Conservation (phyloP, 208 protist genomes). For the Acanthamoeba castellanii region DNA sequence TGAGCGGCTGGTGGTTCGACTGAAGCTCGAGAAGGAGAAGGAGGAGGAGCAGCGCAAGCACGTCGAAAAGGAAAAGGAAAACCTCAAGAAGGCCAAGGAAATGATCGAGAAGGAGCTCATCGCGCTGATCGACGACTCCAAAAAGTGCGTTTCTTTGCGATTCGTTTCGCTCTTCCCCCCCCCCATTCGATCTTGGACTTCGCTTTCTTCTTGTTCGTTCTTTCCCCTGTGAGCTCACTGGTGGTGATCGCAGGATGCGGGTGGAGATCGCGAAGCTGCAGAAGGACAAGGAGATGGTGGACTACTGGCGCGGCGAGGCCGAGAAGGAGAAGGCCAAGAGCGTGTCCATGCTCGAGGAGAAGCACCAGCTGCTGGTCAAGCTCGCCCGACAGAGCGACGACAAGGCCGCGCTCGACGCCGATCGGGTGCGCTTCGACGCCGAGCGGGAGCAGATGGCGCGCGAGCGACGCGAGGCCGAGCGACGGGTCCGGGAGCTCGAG, state of each 20-base stretch:
- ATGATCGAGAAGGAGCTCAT: slow-evolving; percentile 74
- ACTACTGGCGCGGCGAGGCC: slow-evolving; percentile 29
- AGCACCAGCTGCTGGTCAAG: slow-evolving; percentile 48
- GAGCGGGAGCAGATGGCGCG: slow-evolving; percentile 46
- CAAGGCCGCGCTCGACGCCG: not conserved
- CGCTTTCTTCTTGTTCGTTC: not conserved
- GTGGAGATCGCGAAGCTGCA: slow-evolving; percentile 47
- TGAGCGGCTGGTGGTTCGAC: slow-evolving; percentile 44
- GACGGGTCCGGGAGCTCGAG: slow-evolving; percentile 10
- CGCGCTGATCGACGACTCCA: slow-evolving; percentile 39
- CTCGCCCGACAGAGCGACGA: not conserved
- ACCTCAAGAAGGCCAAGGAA: slow-evolving; percentile 68
- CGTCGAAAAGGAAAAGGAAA: slow-evolving; percentile 53
- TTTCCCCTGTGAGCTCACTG: not conserved
- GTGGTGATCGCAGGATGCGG: not conserved
- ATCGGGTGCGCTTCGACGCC: not conserved
- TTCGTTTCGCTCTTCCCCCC: no score
- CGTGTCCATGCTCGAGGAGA: slow-evolving; percentile 48
- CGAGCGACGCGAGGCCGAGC: slow-evolving; percentile 6
- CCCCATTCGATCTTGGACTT: not conserved
- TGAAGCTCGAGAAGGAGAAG: slow-evolving; percentile 35
- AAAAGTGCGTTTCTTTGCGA: not conserved
- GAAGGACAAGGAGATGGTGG: slow-evolving; percentile 54
- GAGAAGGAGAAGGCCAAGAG: slow-evolving; percentile 65
- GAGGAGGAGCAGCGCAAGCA: slow-evolving; percentile 58